Conservation (phyloP, 495 filamentous ascomycete genomes). For the Tuber calosporum region DNA sequence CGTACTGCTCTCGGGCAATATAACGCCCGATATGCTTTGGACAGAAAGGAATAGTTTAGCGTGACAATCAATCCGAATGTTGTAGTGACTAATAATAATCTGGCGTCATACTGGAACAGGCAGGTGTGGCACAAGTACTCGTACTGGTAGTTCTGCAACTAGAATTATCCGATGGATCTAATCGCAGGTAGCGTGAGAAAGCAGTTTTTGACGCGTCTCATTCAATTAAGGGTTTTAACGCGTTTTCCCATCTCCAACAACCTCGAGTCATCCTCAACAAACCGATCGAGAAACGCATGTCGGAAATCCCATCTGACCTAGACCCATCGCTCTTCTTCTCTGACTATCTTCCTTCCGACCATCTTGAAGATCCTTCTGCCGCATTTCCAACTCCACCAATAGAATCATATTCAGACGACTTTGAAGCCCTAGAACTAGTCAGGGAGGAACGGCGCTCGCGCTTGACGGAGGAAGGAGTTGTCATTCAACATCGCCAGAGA, state of each 20-base stretch:
- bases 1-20: background rate
- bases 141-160: background rate
- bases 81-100: background rate
- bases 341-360: slow-evolving; percentile 25
- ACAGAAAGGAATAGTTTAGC: background rate
- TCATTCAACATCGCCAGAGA: slow-evolving; percentile 60
- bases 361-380: slow-evolving; percentile 15
- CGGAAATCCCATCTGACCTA: slow-evolving; percentile 37
- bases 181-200: background rate
- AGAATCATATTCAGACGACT: slow-evolving; percentile 50
- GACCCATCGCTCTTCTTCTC: slow-evolving; percentile 34
- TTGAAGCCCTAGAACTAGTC: slow-evolving; percentile 53
- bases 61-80: background rate
- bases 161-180: background rate
- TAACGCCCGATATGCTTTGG: background rate
- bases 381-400: slow-evolving; percentile 17
- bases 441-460: slow-evolving; percentile 48
- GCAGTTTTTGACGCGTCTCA: background rate
- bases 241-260: background rate
- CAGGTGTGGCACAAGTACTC: no score
- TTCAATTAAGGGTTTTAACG: background rate
- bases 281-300: slow-evolving; percentile 17
- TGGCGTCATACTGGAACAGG: no score
- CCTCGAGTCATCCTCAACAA: background rate
- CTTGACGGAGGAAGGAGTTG: slow-evolving; percentile 49